Evolutionary conservation across 2,329 filamentous ascomycete genomes (phyloP).

Genomic region (Pseudogymnoascus sp.): DNA sequence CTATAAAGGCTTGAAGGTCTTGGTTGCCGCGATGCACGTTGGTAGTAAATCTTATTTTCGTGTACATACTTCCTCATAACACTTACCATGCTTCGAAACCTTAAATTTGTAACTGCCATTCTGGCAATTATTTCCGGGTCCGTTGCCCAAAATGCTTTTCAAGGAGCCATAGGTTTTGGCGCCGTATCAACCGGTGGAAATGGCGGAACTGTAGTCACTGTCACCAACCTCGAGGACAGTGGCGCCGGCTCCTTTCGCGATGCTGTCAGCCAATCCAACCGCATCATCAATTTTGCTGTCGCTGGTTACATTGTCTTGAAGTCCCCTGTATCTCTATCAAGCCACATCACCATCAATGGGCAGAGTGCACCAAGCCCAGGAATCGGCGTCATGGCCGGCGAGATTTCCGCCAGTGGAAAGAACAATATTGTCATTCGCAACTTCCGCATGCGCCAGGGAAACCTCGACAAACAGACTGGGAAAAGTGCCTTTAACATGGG

Average conservation of each 20-base stretch:
- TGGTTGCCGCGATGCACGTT: neutral
- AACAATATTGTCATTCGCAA: conserved; percentile 46
- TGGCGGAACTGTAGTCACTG: conserved; percentile 36
- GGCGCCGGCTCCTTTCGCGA: conserved; percentile 42
- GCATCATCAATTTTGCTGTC: conserved; percentile 39
- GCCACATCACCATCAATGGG: conserved; percentile 38
- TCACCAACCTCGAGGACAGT: conserved; percentile 39
- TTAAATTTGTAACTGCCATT: neutral
- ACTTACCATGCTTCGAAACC: neutral
- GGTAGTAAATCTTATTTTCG: neutral
- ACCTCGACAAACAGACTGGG: conserved; percentile 37
- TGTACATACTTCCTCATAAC: neutral
- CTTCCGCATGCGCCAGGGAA: conserved; percentile 48
- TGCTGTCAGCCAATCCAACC: conserved; percentile 36
- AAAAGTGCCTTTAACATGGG: conserved; percentile 50
- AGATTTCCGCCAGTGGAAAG: conserved; percentile 11
- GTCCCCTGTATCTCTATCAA: conserved; percentile 36
- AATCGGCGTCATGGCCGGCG: conserved; percentile 33
- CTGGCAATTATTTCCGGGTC: neutral
- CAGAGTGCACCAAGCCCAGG: conserved; percentile 40
- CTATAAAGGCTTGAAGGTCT: neutral
- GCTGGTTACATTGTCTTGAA: conserved; percentile 39
- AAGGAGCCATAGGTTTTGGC: conserved; percentile 42
- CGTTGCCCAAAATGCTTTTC: conserved; percentile 30
- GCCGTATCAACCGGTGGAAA: conserved; percentile 38